These are phyloP conservation scores for Pseudoneurospora amorphoporcata DNA, from an alignment of 495 filamentous ascomycete genomes.

Conservation along the genomic window DNA sequence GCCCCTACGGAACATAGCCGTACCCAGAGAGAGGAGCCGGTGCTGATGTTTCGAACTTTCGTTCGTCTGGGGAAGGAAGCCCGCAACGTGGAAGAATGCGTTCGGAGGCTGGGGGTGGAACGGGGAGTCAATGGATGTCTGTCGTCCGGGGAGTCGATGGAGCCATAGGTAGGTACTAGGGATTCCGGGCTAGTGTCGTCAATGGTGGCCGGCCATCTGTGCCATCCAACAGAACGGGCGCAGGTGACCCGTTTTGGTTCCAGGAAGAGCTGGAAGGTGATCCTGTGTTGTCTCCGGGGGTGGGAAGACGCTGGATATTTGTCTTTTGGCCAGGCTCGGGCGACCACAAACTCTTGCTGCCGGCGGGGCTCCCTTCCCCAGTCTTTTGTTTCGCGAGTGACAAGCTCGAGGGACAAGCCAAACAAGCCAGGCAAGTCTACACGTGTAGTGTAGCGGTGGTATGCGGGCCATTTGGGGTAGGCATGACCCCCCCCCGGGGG, in stretches of 20 bases:
- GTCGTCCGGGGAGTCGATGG: background rate
- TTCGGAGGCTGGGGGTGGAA: background rate
- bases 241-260: background rate
- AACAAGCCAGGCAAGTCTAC: background rate
- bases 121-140: background rate
- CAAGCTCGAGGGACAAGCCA: background rate
- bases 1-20: background rate
- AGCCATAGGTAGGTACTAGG: too few species aligned
- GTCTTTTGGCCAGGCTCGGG: background rate
- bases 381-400: background rate
- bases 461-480: background rate
- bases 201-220: background rate
- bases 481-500: background rate
- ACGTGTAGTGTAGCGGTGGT: background rate
- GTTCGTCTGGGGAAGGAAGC: background rate
- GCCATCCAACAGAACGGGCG: background rate
- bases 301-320: background rate
- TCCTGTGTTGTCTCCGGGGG: background rate
- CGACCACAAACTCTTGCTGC: background rate
- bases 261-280: background rate
- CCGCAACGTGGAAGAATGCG: background rate
- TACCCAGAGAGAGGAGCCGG: background rate
- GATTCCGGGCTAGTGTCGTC: background rate
- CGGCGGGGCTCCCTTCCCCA: background rate
- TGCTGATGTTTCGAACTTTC: background rate